Conservation (phyloP, 331 rosid genomes). For the Erythrophleum ivorense region DNA sequence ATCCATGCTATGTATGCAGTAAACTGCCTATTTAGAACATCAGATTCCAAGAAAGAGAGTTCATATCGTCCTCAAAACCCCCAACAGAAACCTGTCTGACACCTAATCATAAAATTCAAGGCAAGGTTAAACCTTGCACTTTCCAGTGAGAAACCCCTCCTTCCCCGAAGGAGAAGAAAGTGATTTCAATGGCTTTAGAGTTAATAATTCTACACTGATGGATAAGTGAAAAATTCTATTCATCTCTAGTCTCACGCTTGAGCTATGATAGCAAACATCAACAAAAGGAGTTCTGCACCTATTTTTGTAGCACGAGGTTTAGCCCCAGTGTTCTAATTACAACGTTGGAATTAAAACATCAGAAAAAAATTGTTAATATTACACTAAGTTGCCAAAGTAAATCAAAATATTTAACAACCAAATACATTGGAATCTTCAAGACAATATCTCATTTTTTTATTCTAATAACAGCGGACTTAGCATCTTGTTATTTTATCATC, state of each 20-base stretch:
- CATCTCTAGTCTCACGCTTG: neutral
- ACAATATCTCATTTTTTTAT: neutral
- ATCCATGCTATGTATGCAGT: slow-evolving; percentile 1
- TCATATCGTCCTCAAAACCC: neutral
- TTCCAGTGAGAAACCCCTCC: neutral
- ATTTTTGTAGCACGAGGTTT: neutral
- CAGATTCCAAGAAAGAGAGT: slow-evolving; percentile 5
- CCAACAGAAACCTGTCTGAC: slow-evolving; percentile 3
- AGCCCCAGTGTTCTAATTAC: neutral
- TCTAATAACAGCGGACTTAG: neutral
- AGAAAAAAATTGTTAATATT: neutral
- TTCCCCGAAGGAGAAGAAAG: neutral
- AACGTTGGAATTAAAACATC: neutral
- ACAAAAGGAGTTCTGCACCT: neutral
- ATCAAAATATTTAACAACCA: neutral
- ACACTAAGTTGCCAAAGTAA: neutral
- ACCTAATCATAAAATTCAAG: neutral
- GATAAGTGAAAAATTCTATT: neutral
- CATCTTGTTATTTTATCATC: neutral
- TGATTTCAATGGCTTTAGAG: neutral
- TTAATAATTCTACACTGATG: neutral
- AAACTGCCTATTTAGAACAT: neutral
- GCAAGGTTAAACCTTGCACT: neutral
- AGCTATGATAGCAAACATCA: slow-evolving; percentile 5
- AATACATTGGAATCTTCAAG: slow-evolving; percentile 4